Evolutionary conservation across 2,329 filamentous ascomycete species (phyloP).

Genomic region (Leptodontidium sp.): DNA sequence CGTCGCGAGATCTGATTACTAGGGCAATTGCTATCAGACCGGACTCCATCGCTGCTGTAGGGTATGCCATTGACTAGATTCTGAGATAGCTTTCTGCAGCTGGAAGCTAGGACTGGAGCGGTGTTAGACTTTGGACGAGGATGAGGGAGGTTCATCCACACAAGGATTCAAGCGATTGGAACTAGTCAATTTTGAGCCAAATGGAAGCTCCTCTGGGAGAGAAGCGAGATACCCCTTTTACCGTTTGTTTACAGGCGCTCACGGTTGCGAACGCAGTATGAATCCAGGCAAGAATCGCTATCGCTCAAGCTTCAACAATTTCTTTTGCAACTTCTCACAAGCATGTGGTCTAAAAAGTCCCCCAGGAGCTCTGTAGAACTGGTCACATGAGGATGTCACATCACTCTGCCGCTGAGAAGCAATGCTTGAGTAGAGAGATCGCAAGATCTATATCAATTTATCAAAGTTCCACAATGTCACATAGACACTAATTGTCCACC

Average conservation of each 20-base stretch:
- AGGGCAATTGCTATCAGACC: slow-evolving; percentile 53
- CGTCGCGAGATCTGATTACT: slow-evolving; percentile 69
- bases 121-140: background rate
- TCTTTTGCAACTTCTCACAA: no score
- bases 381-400: background rate
- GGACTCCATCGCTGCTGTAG: slow-evolving; percentile 50
- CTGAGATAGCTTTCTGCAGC: background rate
- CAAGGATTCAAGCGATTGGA: slow-evolving; percentile 1
- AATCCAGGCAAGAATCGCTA: background rate
- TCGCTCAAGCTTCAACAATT: no score
- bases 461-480: background rate
- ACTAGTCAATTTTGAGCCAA: slow-evolving; percentile 4
- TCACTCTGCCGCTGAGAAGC: background rate
- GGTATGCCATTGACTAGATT: slow-evolving; percentile 7
- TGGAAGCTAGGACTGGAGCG: background rate
- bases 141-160: background rate
- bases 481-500: background rate
- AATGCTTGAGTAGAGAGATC: background rate
- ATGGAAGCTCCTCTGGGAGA: background rate
- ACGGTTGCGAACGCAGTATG: background rate
- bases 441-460: background rate
- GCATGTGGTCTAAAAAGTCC: no score
- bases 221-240: slow-evolving; percentile 2
- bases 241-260: background rate
- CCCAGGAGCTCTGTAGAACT: no score